Percentiles rank a stretch among this genome's conserved stretches.
Conservation (phyloP, 805 yeast species). For the Phaffomyces antillensis region DNA sequence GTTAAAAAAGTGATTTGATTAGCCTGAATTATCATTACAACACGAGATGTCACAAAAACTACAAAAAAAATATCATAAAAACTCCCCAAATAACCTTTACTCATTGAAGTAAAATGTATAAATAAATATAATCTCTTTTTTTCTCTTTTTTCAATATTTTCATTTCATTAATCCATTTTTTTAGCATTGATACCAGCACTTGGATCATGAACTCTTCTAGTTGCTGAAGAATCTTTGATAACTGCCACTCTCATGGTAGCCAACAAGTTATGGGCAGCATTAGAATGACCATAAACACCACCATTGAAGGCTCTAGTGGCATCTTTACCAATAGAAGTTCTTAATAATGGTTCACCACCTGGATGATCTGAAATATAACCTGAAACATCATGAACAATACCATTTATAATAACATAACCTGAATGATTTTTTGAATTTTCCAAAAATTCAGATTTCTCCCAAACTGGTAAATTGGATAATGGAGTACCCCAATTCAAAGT, state of each 20-base stretch:
- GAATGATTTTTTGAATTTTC: conserved; percentile 33
- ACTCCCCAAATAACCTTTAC: not conserved
- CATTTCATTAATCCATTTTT: conserved; percentile 1
- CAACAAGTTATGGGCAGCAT: conserved; percentile 77
- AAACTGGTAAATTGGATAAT: conserved; percentile 58
- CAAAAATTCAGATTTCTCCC: conserved; percentile 60
- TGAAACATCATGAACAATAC: conserved; percentile 73
- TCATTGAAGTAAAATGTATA: not conserved
- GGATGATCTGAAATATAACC: conserved; percentile 70
- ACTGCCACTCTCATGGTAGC: conserved; percentile 82
- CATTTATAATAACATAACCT: conserved; percentile 65
- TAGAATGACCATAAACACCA: conserved; percentile 79
- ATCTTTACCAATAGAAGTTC: conserved; percentile 71
- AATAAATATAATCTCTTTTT: no score
- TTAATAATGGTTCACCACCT: conserved; percentile 71
- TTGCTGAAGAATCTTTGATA: conserved; percentile 54
- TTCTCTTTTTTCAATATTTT: not conserved
- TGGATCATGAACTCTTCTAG: conserved; percentile 17
- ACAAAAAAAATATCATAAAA: not conserved
- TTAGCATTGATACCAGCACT: conserved; percentile 9
- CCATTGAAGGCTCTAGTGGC: conserved; percentile 82
- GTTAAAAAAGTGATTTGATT: no score
- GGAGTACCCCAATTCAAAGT: conserved; percentile 72
- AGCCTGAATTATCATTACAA: no score
- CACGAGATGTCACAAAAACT: not conserved